Conservation (phyloP, 2,329 filamentous ascomycete genomes). For the Acarospora socialis region DNA sequence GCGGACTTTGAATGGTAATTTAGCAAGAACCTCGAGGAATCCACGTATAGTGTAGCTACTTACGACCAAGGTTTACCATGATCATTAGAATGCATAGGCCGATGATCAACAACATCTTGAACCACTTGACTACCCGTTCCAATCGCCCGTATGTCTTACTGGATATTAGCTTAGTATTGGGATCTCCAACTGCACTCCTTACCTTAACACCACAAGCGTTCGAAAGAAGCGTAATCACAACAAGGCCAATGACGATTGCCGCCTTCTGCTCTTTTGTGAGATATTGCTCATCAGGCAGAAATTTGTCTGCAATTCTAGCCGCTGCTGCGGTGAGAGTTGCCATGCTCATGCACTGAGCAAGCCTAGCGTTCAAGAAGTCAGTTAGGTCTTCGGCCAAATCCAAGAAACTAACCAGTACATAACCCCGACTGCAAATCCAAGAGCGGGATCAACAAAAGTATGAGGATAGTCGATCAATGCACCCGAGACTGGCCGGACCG, state of each 20-base stretch:
- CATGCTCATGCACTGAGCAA: constrained; percentile 11
- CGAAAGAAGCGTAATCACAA: constrained; percentile 8
- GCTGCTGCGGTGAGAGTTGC: constrained; percentile 11
- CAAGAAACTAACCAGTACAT: constrained; percentile 11
- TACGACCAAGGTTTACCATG: constrained; percentile 18
- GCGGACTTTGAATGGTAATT: constrained; percentile 5
- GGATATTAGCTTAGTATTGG: too few species aligned
- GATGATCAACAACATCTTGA: constrained; percentile 19
- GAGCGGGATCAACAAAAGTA: constrained; percentile 13
- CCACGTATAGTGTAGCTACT: too few species aligned
- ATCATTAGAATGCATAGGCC: constrained; percentile 18
- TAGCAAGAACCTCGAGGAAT: too few species aligned
- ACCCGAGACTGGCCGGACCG: constrained; percentile 10
- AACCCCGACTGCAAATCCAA: constrained; percentile 13
- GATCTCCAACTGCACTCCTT: too few species aligned
- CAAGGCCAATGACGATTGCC: constrained; percentile 9
- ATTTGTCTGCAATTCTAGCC: constrained; percentile 9
- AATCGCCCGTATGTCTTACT: constrained; percentile 21
- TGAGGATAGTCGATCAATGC: constrained; percentile 13
- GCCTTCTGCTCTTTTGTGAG: too few species aligned
- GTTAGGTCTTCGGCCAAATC: background rate
- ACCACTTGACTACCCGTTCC: constrained; percentile 20
- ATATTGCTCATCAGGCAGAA: too few species aligned
- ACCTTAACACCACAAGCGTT: constrained; percentile 12
- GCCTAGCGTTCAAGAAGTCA: background rate